These are phyloP conservation scores for Lactarius quietus DNA, from an alignment of 768 basidiomycete genomes.

Conservation along the genomic window DNA sequence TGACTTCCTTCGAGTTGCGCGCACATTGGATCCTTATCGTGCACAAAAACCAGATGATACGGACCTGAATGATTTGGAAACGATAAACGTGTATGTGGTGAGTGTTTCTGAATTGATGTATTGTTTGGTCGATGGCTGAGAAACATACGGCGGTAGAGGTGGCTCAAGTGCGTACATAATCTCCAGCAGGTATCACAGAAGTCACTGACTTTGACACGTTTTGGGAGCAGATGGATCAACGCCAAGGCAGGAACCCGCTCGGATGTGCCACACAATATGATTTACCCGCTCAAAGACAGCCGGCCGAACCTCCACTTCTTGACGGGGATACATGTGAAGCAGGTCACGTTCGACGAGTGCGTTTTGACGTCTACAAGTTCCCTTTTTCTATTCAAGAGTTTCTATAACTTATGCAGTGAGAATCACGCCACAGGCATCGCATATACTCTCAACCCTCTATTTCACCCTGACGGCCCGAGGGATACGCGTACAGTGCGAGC, in stretches of 20 bases:
- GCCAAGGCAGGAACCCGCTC: slow-evolving; percentile 49
- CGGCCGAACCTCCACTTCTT: too few relatives aligned
- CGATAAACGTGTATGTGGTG: slow-evolving; percentile 27
- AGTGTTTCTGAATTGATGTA: too few relatives aligned
- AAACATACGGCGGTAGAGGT: slow-evolving; percentile 5
- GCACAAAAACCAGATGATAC: too few relatives aligned
- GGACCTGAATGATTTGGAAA: too few relatives aligned
- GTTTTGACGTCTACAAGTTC: slow-evolving; percentile 29
- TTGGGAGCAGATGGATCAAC: slow-evolving; percentile 47
- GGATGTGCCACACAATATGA: slow-evolving; percentile 50
- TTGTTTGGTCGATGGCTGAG: neutral
- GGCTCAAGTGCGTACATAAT: slow-evolving; percentile 42
- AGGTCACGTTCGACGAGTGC: slow-evolving; percentile 32
- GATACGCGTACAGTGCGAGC: too few relatives aligned
- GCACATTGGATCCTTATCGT: slow-evolving; percentile 26
- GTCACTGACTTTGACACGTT: neutral
- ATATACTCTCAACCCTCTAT: too few relatives aligned
- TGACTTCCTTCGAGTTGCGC: slow-evolving; percentile 31
- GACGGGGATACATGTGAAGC: slow-evolving; percentile 36
- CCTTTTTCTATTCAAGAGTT: slow-evolving; percentile 24
- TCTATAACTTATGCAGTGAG: slow-evolving; percentile 25
- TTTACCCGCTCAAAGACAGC: too few relatives aligned
- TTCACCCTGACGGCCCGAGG: too few relatives aligned
- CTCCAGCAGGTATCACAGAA: neutral
- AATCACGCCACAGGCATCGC: slow-evolving; percentile 29